Percentiles rank a stretch among this genome's conserved stretches.
Evolutionary conservation across 305 asterid genomes (phyloP).

Genomic region (Solanum aculeatissimum): DNA sequence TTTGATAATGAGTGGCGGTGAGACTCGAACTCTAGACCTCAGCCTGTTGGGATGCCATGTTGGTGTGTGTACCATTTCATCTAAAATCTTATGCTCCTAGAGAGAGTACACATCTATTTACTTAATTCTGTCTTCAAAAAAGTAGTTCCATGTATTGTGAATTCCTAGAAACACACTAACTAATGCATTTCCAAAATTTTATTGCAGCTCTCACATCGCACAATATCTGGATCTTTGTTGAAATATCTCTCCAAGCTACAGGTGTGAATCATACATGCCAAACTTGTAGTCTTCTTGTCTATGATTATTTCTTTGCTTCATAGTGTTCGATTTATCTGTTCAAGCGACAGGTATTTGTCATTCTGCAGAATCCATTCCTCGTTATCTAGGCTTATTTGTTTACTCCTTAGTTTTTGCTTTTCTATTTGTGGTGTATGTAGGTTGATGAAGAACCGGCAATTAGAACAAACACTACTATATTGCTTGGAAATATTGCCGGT

Average conservation of each 20-base stretch:
- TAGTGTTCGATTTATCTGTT: slow-evolving; percentile 61
- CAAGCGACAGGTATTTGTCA: slow-evolving; percentile 63
- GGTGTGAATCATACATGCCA: slow-evolving; percentile 24
- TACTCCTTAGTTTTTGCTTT: neutral
- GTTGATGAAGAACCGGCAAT: slow-evolving; percentile 99
- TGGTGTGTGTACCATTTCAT: neutral
- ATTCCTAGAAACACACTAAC: neutral
- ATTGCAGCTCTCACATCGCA: slow-evolving; percentile 93
- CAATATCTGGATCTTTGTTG: slow-evolving; percentile 76
- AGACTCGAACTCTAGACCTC: neutral
- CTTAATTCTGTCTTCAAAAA: neutral
- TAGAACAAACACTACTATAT: slow-evolving; percentile 93
- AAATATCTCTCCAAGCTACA: slow-evolving; percentile 96
- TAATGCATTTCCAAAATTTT: slow-evolving; percentile 5
- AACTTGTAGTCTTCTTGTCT: neutral
- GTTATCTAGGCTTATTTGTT: neutral
- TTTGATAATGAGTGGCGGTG: neutral
- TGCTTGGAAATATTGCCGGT: slow-evolving; percentile 96
- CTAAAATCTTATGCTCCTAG: neutral
- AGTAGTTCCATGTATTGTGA: neutral
- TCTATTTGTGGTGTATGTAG: slow-evolving; percentile 27
- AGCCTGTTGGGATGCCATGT: neutral
- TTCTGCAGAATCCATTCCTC: neutral
- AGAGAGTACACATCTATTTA: neutral
- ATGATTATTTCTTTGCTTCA: slow-evolving; percentile 1